These are phyloP conservation scores for Phytophthora sp. DNA, from an alignment of 352 stramenopile genomes.

Conservation along the genomic window DNA sequence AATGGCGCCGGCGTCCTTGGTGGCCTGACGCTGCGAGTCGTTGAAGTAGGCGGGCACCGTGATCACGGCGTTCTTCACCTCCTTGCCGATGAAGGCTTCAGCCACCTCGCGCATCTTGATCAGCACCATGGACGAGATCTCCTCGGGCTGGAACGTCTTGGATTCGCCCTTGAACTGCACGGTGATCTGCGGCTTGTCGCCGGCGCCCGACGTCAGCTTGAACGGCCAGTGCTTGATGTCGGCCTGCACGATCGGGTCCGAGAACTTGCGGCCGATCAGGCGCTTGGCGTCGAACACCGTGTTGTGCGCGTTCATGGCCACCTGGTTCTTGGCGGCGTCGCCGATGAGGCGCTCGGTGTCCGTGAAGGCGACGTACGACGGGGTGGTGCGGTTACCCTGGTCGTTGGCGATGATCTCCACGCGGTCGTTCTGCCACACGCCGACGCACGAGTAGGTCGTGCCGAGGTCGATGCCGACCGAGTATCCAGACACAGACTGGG, in stretches of 20 bases:
- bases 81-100: constrained; percentile 69
- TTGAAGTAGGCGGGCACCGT: constrained; percentile 97
- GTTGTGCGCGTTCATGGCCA: constrained; percentile 93
- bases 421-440: constrained; percentile 93
- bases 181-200: constrained; percentile 71
- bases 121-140: constrained; percentile 82
- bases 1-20: constrained; percentile 92
- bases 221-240: constrained; percentile 79
- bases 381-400: constrained; percentile 96
- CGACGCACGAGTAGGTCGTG: constrained; percentile 95
- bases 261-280: constrained; percentile 95
- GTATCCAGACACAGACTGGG: constrained; percentile 32
- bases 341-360: constrained; percentile 94
- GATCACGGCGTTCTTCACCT: constrained; percentile 83
- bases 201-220: constrained; percentile 62
- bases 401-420: constrained; percentile 97
- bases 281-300: constrained; percentile 98
- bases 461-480: constrained; percentile 90
- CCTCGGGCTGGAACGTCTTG: constrained; percentile 80
- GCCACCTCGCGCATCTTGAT: constrained; percentile 75
- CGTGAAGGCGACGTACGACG: constrained; percentile 96
- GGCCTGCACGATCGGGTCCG: constrained; percentile 88
- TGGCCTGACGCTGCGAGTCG: constrained; percentile 93
- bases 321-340: constrained; percentile 93
- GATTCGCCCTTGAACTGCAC: constrained; percentile 75